Evolutionary conservation across 2,329 filamentous ascomycete genomes (phyloP), one percentile per base, ranked within the genome.

Genomic region (Botryotinia calthae): DNA sequence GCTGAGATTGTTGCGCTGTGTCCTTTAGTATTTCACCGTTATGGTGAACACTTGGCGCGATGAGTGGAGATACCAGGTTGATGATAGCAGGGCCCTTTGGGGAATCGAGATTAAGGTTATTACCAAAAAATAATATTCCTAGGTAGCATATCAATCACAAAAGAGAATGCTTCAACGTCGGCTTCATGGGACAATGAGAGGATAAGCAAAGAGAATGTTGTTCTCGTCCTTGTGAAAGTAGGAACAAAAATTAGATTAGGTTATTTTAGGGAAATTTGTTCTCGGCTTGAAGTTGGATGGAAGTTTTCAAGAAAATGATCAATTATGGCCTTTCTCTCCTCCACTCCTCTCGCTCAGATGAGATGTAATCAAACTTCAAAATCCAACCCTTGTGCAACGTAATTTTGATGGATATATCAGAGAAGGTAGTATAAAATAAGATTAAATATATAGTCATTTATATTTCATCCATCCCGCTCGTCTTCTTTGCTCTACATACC

Each of bases 1-100:
- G 56, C 62, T 68, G 70, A 72, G 37, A 46, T 72, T 68, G 48
- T 68, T 72, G 63, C 48, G 63, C 62, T 59, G 62, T 72, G 70
- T 72, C 70, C 70, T 72, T 61, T 71, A 48, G 70, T 72, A 67
- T 68, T 72, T 66, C 62, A 16, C 40, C 51, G 63, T 72, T 66
- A 18, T 67, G 62, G 48, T 68, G 65, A 42, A 72, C 62, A 72
- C 70, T 72, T 73, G 72, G 72, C 72, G 67, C 31, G 67, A 65
- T 73, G 31, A 62, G 68, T 71, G 67, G 61, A 71, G 62, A 72
- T 68, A 67, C 28, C 37, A 28, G 48, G 64, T 58, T 54, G 34
- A 20, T 64, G 54, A 42, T 46, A 56, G 34, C 70, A 67, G 71
- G 63, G 54, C 51, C 25, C 68, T 61, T 51, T 22, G 51, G 51